Evolutionary conservation across 23 red algal species (phyloP).

Genomic region (Agarophyton chilense): DNA sequence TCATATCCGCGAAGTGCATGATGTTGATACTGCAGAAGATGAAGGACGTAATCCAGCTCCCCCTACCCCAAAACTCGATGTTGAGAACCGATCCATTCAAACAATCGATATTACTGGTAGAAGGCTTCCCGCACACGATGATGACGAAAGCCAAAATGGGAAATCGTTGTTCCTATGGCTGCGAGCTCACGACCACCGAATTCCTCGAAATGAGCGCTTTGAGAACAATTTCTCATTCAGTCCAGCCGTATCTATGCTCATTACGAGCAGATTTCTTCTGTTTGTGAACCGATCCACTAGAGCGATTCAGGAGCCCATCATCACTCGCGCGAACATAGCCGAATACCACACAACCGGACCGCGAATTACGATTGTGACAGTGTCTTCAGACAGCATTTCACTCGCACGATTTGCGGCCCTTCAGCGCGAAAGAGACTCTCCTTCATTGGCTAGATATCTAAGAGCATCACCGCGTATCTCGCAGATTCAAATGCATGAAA

Average conservation of each 20-base stretch:
- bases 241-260: background rate
- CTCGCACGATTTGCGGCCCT: background rate
- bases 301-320: slow-evolving; percentile 6
- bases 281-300: slow-evolving; percentile 9
- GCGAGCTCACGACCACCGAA: slow-evolving; percentile 1
- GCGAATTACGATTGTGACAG: slow-evolving; percentile 19
- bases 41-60: background rate
- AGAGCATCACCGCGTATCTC: slow-evolving; percentile 15
- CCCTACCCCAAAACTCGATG: background rate
- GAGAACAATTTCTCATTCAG: slow-evolving; percentile 2
- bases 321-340: slow-evolving; percentile 4
- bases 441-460: slow-evolving; percentile 8
- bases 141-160: background rate
- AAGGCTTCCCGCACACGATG: background rate
- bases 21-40: background rate
- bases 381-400: slow-evolving; percentile 5
- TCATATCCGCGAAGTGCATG: slow-evolving; percentile 13
- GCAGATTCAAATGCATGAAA: slow-evolving; percentile 36
- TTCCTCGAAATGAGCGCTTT: slow-evolving; percentile 21
- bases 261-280: slow-evolving; percentile 4
- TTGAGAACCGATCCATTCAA: background rate
- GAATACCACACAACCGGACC: background rate
- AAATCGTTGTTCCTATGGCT: slow-evolving; percentile 20
- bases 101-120: slow-evolving; percentile 18
- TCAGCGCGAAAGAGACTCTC: slow-evolving; percentile 9